These are phyloP conservation scores for Starmerella kuoi DNA, from an alignment of 805 yeast genomes.

Conservation along the genomic window DNA sequence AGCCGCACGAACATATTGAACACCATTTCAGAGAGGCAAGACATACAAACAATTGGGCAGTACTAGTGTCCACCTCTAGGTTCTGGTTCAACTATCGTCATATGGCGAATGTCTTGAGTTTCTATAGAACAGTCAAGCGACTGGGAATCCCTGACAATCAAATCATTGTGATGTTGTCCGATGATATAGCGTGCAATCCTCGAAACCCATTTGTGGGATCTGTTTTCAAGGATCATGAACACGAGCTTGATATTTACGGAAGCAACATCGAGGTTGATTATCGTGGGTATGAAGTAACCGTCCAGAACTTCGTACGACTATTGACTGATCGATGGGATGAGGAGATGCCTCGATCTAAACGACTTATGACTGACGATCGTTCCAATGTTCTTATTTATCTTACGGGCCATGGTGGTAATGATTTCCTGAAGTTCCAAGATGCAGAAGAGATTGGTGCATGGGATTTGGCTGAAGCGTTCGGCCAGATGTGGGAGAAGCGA, in stretches of 20 bases:
- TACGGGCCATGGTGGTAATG: constrained; percentile 99
- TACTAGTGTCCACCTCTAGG: constrained; percentile 84
- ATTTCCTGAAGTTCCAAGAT: constrained; percentile 92
- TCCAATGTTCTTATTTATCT: constrained; percentile 87
- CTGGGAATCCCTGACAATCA: constrained; percentile 97
- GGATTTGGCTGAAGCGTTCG: constrained; percentile 95
- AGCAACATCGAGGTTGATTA: constrained; percentile 92
- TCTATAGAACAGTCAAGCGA: constrained; percentile 91
- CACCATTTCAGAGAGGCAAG: constrained; percentile 12
- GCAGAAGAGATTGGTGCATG: constrained; percentile 94
- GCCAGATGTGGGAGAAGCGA: constrained; percentile 91
- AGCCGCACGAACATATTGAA: no score
- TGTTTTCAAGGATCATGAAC: constrained; percentile 85
- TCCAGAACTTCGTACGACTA: constrained; percentile 84
- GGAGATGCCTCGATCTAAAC: constrained; percentile 83
- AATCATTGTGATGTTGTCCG: constrained; percentile 88
- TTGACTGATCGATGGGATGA: constrained; percentile 93
- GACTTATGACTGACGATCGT: constrained; percentile 83
- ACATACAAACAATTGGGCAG: constrained; percentile 71
- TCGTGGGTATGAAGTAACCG: constrained; percentile 96
- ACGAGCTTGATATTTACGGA: constrained; percentile 86
- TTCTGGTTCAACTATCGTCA: constrained; percentile 98
- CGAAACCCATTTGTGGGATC: constrained; percentile 93
- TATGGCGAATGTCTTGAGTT: constrained; percentile 88
- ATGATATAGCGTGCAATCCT: constrained; percentile 94